Evolutionary conservation across 1,284 basidiomycete species (phyloP).

Genomic region (Inonotus hispidus): DNA sequence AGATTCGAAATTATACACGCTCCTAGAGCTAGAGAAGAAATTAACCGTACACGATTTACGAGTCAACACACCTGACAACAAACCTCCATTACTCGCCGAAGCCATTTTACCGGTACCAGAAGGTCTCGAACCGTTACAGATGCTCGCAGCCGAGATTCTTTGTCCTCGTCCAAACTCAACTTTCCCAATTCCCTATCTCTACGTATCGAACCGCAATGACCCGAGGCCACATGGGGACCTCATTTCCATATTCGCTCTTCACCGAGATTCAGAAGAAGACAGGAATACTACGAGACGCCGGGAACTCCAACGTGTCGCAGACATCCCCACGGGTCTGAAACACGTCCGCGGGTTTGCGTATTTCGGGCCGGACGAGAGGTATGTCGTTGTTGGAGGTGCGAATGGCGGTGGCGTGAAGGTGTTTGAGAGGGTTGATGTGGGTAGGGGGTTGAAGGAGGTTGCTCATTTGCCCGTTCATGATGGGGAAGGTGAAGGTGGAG

Average conservation of each 20-base stretch:
- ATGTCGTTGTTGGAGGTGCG: conserved; percentile 28
- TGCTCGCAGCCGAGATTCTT: conserved; percentile 55
- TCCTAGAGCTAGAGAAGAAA: conserved; percentile 57
- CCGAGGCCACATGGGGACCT: conserved; percentile 55
- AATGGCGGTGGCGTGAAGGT: conserved; percentile 30
- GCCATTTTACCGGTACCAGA: conserved; percentile 43
- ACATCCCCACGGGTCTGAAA: conserved; percentile 28
- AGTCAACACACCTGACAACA: conserved; percentile 19
- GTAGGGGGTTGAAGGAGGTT: neutral
- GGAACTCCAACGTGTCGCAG: conserved; percentile 20
- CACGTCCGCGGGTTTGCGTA: conserved; percentile 30
- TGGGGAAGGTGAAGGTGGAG: neutral
- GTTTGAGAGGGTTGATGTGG: conserved; percentile 25
- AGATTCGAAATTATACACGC: conserved; percentile 57
- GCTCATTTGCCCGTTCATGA: conserved; percentile 3
- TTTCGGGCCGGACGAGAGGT: conserved; percentile 25
- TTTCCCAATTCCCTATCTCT: conserved; percentile 46
- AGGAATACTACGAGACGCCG: no score
- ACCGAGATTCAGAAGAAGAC: conserved; percentile 3
- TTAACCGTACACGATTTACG: conserved; percentile 48
- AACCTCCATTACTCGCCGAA: conserved; percentile 37
- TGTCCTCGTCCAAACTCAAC: conserved; percentile 40
- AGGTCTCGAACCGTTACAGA: conserved; percentile 29
- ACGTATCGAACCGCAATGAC: conserved; percentile 61
- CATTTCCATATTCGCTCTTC: conserved; percentile 46